Evolutionary conservation across 73 alveolate genomes (phyloP).

Genomic region (Paramecium tetraurelia): DNA sequence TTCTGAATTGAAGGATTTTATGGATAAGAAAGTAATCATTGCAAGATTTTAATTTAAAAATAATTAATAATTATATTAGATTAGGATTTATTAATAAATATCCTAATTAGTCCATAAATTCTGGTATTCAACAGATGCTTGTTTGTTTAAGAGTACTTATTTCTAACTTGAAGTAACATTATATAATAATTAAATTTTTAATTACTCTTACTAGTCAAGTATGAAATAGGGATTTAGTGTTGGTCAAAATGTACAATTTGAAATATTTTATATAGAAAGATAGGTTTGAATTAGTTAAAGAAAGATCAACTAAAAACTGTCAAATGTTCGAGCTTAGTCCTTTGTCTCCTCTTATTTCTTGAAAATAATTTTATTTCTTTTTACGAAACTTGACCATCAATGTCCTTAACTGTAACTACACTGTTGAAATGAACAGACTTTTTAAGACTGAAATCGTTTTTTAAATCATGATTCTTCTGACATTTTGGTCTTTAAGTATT

Average conservation of each 20-base stretch:
- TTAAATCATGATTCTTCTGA: background rate
- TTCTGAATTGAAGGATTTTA: too few relatives aligned
- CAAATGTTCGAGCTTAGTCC: background rate
- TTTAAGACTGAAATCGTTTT: background rate
- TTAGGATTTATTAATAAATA: too few relatives aligned
- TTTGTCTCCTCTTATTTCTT: background rate
- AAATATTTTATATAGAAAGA: background rate
- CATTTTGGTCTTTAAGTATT: background rate
- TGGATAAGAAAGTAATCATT: too few relatives aligned
- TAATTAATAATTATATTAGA: too few relatives aligned
- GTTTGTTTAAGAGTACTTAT: background rate
- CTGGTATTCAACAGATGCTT: background rate
- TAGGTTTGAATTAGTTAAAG: background rate
- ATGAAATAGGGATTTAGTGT: background rate
- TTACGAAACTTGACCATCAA: background rate
- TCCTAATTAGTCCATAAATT: too few relatives aligned
- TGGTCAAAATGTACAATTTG: background rate
- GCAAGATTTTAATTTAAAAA: too few relatives aligned
- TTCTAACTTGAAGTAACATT: background rate
- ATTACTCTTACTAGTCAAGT: background rate
- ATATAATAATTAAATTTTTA: background rate
- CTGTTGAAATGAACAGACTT: background rate
- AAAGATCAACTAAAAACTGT: background rate
- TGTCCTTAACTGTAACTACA: slow-evolving; percentile 1
- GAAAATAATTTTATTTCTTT: background rate